phyloP scores from a whole-genome alignment of 2,329 filamentous ascomycete species.

The Paecilomyces sp. region DNA sequence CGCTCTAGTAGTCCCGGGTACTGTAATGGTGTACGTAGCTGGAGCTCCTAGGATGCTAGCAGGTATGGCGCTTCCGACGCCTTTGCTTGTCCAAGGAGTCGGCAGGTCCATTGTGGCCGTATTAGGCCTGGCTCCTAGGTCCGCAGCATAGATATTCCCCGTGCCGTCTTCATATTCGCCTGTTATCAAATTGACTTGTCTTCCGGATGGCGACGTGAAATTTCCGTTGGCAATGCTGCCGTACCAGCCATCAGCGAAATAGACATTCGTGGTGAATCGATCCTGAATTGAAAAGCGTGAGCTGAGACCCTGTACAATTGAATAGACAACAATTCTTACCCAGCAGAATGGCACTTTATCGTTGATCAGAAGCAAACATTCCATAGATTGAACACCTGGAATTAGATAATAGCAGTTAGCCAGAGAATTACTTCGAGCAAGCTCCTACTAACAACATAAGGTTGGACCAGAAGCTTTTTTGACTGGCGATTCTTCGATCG shows the following conservation, averaged over 20 bases:
- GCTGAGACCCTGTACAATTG: background rate
- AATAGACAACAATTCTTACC: background rate
- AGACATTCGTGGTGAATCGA: conserved; percentile 1
- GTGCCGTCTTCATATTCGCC: conserved; percentile 1
- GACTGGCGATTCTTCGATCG: background rate
- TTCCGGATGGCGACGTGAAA: background rate
- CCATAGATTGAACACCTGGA: background rate
- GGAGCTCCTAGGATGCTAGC: conserved; percentile 29
- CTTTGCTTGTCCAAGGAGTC: conserved; percentile 38
- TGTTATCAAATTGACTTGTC: background rate
- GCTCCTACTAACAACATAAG: background rate
- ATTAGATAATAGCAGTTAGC: background rate
- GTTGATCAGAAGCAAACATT: background rate
- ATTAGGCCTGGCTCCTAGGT: conserved; percentile 31
- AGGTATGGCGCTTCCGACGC: conserved; percentile 41
- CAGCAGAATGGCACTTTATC: conserved; percentile 1
- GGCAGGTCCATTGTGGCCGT: conserved; percentile 39
- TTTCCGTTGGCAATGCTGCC: conserved; percentile 2
- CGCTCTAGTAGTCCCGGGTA: background rate
- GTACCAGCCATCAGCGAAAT: conserved; percentile 4
- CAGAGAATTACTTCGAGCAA: background rate
- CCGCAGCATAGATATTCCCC: conserved; percentile 1
- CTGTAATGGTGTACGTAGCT: background rate
- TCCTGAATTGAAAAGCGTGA: background rate
- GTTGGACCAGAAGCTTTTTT: background rate